Base-by-base conservation (phyloP, 495 filamentous ascomycete genomes). In the Neurospora sp. region DNA sequence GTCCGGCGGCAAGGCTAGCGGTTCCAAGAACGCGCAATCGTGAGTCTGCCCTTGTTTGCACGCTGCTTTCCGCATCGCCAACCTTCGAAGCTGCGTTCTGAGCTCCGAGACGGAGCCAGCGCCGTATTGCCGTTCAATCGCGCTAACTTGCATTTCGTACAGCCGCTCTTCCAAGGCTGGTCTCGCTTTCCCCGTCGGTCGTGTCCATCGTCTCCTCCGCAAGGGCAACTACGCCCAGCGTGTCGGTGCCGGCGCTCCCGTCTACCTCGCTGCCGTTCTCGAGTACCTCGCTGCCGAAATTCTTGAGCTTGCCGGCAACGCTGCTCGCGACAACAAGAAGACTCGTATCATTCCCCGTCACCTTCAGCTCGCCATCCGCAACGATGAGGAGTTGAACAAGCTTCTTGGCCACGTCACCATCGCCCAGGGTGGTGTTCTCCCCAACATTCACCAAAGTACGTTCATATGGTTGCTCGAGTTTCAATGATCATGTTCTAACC, bases 221-320 rank as follows among this genome's bases (percentile, higher is more conserved):
- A 99, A 99, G 90, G 96, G 96, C 81, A 99, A 99, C 92, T 99
- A 99, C 81, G 96, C 96, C 79, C 96, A 98, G 89, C 96, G 96
- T 91, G 96, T 97, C 82, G 96, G 94, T 95, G 94, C 94, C 81
- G 93, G 94, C 89, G 96, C 96, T 77, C 96, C 96, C 75, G 96
- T 99, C 80, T 99, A 99, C 82, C 92, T 99, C 76, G 96, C 96
- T 75, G 96, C 96, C 70, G 96, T 99, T 44, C 94, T 99, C 45
- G 96, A 99, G 87, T 99, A 99, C 80, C 92, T 99, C 72, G 95
- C 96, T 74, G 96, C 96, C 74, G 96, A 99, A 85, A 98, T 99
- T 74, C 94, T 99, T 82, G 96, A 99, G 86, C 87, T 99, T 85
- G 96, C 96, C 82, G 96, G 96, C 79, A 99, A 99, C 82, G 96